Evolutionary conservation across 768 basidiomycete species (phyloP).

Genomic region (Lentinula raphanica): DNA sequence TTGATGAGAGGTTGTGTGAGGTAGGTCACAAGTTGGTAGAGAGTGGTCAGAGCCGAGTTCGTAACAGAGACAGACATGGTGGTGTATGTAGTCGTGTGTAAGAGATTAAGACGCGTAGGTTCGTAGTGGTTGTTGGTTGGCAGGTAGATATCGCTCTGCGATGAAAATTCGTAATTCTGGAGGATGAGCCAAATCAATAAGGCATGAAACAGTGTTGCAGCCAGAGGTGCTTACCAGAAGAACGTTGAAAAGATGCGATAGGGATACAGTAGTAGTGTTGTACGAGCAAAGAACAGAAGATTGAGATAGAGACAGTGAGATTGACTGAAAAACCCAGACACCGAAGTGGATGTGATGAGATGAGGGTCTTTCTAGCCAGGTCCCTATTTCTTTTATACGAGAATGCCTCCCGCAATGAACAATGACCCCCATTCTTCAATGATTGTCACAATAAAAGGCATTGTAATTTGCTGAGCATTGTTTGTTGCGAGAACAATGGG

Average conservation of each 20-base stretch:
- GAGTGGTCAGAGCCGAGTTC: background rate
- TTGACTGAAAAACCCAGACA: background rate
- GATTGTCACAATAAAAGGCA: background rate
- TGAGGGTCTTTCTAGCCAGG: background rate
- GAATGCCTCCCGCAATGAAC: background rate
- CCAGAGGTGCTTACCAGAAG: background rate
- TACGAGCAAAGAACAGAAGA: background rate
- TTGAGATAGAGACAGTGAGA: background rate
- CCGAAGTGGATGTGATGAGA: background rate
- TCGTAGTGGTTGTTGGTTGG: background rate
- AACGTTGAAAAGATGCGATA: background rate
- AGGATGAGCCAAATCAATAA: background rate
- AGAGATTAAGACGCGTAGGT: background rate
- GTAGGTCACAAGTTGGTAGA: background rate
- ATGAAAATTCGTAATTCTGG: background rate
- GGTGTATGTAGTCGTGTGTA: background rate
- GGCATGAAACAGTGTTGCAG: too few species aligned
- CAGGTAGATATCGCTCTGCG: background rate
- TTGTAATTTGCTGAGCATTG: background rate
- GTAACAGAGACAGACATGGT: background rate
- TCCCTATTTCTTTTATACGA: background rate
- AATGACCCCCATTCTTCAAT: background rate
- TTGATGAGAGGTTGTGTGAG: constrained; percentile 2
- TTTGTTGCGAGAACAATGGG: constrained; percentile 4
- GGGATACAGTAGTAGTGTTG: background rate